A percentile compares a stretch with the other conserved stretches of the same genome.
Evolutionary conservation across 192 early-diverging fungal species (phyloP).

Genomic region (Mortierella claussenii): DNA sequence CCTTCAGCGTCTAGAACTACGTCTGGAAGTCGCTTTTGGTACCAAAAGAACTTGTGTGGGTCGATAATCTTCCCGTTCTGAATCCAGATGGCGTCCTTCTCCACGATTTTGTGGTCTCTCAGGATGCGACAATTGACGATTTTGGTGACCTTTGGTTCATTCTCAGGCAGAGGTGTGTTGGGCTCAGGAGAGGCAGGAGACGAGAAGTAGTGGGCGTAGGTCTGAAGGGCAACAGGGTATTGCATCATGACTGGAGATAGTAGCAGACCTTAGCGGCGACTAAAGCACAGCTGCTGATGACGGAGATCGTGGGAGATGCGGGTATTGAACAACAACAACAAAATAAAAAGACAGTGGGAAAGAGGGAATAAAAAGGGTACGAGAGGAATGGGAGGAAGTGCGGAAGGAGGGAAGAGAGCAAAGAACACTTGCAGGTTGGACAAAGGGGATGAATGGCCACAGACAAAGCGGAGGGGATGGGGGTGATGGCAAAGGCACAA

Average conservation of each 20-base stretch:
- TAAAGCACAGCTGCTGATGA: neutral
- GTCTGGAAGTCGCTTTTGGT: conserved; percentile 69
- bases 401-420: neutral
- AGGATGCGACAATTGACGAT: conserved; percentile 82
- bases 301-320: neutral
- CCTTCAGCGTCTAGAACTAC: conserved; percentile 78
- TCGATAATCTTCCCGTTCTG: conserved; percentile 83
- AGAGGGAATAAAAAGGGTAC: neutral
- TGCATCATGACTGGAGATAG: conserved; percentile 18
- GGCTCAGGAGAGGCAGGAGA: conserved; percentile 42
- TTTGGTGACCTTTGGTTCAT: conserved; percentile 56
- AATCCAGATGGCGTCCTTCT: conserved; percentile 75
- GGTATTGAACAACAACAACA: neutral
- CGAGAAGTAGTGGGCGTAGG: conserved; percentile 16
- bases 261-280: neutral
- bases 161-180: conserved; percentile 24
- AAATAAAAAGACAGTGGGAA: neutral
- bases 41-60: conserved; percentile 76
- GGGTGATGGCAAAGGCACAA: neutral
- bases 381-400: neutral
- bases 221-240: conserved; percentile 44
- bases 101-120: conserved; percentile 73
- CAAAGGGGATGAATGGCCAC: neutral
- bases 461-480: neutral
- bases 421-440: no score